Evolutionary conservation across 495 filamentous ascomycete genomes (phyloP), one percentile per base, ranked within the genome.

Genomic region (Neurospora sp.): DNA sequence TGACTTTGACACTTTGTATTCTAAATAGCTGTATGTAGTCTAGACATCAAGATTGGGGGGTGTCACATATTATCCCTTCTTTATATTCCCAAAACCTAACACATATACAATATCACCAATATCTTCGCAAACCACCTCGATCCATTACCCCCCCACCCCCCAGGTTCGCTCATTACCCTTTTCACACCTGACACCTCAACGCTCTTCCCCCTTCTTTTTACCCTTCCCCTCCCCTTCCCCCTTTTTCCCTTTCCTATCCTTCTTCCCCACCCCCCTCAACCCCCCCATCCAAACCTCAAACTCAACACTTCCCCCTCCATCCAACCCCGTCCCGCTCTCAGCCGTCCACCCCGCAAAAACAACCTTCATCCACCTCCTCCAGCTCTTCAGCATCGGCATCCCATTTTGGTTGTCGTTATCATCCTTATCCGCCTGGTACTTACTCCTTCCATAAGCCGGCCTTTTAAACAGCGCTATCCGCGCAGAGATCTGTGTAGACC

Each of bases 401-500:
- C 77, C 80, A 40, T 40, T 75, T 75, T 40, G 76, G 20, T 77
- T 74, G 70, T 79, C 76, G 70, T 77, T 74, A 14, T 81, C 74
- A 61, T 79, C 71, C 59, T 72, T 68, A 69, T 74, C 73, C 9
- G 69, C 65, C 14, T 48, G 40, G 27, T 75, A 72, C 4, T 74
- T 72, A 53, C 74, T 77, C 18, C 72, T 71, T 16, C 83, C 84
- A 74, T 85, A 84, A 7, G 82, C 83, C 0, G 82, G 82, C 70
- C 87, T 84, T 74, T 90, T 94, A 73, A 91, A 88, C 69, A 99
- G 79, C 4, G 92, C 94, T 70, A 99, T 88, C 9, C 96, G 90
- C 75, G 87, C 90, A 3, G 91, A 87, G 53, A 98, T 89, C 82
- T 96, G 92, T 72, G 93, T 96, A 41, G 92, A 88, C 96, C 96